Percentiles rank a stretch among this genome's conserved stretches.
Conservation (phyloP, 352 stramenopile genomes). For the Blastocystis sp. region DNA sequence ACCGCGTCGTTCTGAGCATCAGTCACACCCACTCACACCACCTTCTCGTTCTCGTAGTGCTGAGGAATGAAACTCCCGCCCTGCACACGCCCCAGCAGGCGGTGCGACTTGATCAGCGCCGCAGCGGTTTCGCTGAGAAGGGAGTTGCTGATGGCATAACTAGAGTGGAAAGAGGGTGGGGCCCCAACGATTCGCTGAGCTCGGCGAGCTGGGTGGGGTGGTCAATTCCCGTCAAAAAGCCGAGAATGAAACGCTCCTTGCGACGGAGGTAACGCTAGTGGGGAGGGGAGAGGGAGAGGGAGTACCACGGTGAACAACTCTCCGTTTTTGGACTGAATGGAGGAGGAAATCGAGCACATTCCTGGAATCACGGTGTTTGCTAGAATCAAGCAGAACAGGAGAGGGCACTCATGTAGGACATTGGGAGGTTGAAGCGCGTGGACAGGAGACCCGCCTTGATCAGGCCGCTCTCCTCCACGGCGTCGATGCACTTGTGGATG, state of each 20-base stretch:
- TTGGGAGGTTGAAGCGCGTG: conserved; percentile 25
- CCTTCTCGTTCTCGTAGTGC: conserved; percentile 28
- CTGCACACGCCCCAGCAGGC: neutral
- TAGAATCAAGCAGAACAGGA: neutral
- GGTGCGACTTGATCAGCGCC: neutral
- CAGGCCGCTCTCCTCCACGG: neutral
- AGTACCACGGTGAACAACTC: conserved; percentile 38
- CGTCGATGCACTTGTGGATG: neutral
- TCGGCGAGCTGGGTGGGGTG: neutral
- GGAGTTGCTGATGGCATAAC: conserved; percentile 8
- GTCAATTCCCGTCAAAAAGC: conserved; percentile 1
- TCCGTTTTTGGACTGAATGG: conserved; percentile 22
- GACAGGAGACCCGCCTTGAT: conserved; percentile 41
- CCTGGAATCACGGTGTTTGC: conserved; percentile 15
- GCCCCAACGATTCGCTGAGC: conserved; percentile 20
- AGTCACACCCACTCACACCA: neutral
- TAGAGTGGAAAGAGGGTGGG: neutral
- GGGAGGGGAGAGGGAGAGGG: neutral
- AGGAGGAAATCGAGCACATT: neutral
- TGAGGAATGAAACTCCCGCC: conserved; percentile 15
- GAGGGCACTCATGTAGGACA: conserved; percentile 12
- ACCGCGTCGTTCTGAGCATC: conserved; percentile 9
- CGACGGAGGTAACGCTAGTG: conserved; percentile 36
- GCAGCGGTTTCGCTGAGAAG: conserved; percentile 19
- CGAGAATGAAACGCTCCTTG: conserved; percentile 9